These are phyloP conservation scores for Lachancea fermentati DNA, from an alignment of 805 yeast genomes.

Conservation along the genomic window DNA sequence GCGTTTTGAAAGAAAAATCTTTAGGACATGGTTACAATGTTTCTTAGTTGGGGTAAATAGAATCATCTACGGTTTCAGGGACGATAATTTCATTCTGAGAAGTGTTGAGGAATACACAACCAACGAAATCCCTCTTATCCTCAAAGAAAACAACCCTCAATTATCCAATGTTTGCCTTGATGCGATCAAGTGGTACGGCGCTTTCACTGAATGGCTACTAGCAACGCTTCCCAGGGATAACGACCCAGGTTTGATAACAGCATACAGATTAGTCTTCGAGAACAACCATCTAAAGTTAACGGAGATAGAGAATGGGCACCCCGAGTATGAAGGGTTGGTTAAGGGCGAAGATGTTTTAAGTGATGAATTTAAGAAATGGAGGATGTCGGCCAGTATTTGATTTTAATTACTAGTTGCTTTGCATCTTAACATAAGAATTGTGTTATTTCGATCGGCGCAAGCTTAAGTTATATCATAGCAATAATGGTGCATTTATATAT, in stretches of 20 bases:
- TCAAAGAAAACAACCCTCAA: slow-evolving; percentile 42
- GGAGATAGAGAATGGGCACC: slow-evolving; percentile 36
- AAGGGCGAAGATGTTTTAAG: slow-evolving; percentile 39
- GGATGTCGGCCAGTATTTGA: slow-evolving; percentile 32
- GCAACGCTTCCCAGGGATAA: slow-evolving; percentile 50
- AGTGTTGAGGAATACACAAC: slow-evolving; percentile 72
- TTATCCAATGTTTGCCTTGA: slow-evolving; percentile 64
- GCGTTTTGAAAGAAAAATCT: slow-evolving; percentile 69
- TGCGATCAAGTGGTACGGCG: slow-evolving; percentile 81
- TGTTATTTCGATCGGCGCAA: no score
- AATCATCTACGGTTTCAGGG: slow-evolving; percentile 82
- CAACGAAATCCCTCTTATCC: slow-evolving; percentile 67
- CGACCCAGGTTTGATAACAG: slow-evolving; percentile 45
- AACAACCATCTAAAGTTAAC: slow-evolving; percentile 48
- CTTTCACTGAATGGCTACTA: slow-evolving; percentile 72
- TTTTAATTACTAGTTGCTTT: no score
- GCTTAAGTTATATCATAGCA: no score
- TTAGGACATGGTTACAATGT: slow-evolving; percentile 89
- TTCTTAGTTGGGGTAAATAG: slow-evolving; percentile 81
- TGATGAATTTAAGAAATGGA: slow-evolving; percentile 50
- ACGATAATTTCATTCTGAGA: slow-evolving; percentile 56
- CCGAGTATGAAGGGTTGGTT: slow-evolving; percentile 35
- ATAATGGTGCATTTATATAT: no score
- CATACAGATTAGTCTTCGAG: slow-evolving; percentile 48
- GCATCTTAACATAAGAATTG: no score